These are phyloP conservation scores for Mycotypha africana DNA, from an alignment of 371 early-diverging fungal genomes.

Conservation along the genomic window DNA sequence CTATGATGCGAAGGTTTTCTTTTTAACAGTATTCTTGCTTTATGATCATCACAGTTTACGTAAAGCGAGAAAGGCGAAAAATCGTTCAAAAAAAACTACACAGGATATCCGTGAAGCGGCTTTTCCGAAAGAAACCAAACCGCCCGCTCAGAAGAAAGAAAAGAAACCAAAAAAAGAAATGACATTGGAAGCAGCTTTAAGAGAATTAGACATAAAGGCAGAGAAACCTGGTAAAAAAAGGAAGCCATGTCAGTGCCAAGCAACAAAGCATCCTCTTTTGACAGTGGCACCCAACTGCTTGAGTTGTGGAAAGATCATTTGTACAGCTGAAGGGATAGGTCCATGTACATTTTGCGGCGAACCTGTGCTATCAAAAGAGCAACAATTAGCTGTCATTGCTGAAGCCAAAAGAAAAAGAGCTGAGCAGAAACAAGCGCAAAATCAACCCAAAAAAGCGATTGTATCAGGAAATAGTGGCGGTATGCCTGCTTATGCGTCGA, in stretches of 20 bases:
- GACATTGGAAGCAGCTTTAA: constrained; percentile 41
- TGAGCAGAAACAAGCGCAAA: constrained; percentile 21
- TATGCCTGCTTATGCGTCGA: constrained; percentile 34
- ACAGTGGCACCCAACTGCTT: constrained; percentile 81
- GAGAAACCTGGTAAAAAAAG: constrained; percentile 25
- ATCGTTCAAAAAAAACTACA: constrained; percentile 4
- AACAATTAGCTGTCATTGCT: constrained; percentile 54
- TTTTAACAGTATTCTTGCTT: not conserved
- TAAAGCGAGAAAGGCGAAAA: constrained; percentile 13
- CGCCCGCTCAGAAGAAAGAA: constrained; percentile 8
- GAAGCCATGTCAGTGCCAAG: constrained; percentile 47
- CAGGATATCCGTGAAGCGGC: constrained; percentile 9
- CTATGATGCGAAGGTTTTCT: no score
- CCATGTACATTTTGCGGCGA: constrained; percentile 81
- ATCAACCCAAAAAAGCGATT: constrained; percentile 9
- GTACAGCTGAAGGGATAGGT: constrained; percentile 76
- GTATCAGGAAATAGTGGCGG: constrained; percentile 10
- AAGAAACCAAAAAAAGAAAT: constrained; percentile 35
- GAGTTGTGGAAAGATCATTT: constrained; percentile 86
- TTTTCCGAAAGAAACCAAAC: constrained; percentile 12
- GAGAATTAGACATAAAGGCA: constrained; percentile 37
- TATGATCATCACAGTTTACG: constrained; percentile 5
- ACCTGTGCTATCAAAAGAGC: constrained; percentile 66
- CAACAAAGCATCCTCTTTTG: constrained; percentile 73
- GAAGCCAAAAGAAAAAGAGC: constrained; percentile 37